Evolutionary conservation across 129 eudicot species (phyloP).

Genomic region (Pulicaria dysenterica): DNA sequence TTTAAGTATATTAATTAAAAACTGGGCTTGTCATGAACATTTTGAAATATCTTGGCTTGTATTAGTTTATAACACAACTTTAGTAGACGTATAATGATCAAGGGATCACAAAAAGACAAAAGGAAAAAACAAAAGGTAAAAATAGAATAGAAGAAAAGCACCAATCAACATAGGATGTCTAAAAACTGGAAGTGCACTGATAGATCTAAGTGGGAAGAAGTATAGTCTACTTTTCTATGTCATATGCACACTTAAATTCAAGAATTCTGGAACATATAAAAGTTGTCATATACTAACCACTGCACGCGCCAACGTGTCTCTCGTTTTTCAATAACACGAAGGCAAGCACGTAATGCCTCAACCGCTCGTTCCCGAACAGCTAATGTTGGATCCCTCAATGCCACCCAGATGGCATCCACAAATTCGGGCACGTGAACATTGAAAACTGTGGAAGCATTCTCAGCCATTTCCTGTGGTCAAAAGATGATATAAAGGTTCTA

Average conservation of each 20-base stretch:
- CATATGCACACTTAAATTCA: not conserved
- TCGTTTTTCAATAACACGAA: slow-evolving; percentile 94
- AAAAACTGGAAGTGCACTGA: slow-evolving; percentile 12
- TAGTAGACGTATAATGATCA: not conserved
- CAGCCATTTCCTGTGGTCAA: slow-evolving; percentile 89
- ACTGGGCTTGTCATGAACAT: slow-evolving; percentile 3
- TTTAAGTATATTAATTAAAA: not conserved
- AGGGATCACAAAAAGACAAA: not conserved
- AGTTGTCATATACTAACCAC: slow-evolving; percentile 56
- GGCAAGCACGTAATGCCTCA: slow-evolving; percentile 98
- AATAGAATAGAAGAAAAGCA: not conserved
- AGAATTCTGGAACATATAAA: not conserved
- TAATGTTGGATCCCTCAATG: slow-evolving; percentile 85
- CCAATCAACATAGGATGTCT: slow-evolving; percentile 18
- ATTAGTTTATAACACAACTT: not conserved
- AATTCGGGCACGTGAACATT: slow-evolving; percentile 88
- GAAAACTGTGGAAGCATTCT: slow-evolving; percentile 94
- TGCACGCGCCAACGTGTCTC: slow-evolving; percentile 99
- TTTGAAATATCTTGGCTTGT: not conserved
- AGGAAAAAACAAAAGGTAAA: not conserved
- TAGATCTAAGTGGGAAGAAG: slow-evolving; percentile 6
- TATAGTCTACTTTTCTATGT: not conserved
- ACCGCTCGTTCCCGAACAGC: slow-evolving; percentile 91
- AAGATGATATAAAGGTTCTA: slow-evolving; percentile 12
- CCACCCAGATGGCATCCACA: slow-evolving; percentile 98